A percentile compares a stretch with the other conserved stretches of the same genome.
Conservation (phyloP, 805 yeast species). For the Candida fluviatilis region DNA sequence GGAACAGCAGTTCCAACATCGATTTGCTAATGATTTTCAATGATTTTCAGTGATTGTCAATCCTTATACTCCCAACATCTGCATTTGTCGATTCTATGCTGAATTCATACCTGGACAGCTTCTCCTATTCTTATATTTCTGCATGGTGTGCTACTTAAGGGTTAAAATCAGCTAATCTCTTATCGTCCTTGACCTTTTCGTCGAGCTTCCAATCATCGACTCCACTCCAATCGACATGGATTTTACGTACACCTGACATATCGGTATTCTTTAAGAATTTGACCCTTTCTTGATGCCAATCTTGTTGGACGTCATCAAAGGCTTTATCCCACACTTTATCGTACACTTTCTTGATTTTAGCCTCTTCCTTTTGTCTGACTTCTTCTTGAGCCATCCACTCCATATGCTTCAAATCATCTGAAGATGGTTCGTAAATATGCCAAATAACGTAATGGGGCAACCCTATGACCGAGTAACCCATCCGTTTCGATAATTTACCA, state of each 20-base stretch:
- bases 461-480: slow-evolving; percentile 86
- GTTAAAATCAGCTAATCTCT: slow-evolving; percentile 38
- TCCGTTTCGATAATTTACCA: slow-evolving; percentile 80
- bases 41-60: no score
- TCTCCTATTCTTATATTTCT: no score
- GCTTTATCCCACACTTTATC: slow-evolving; percentile 73
- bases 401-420: slow-evolving; percentile 80
- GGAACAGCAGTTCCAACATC: no score
- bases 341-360: slow-evolving; percentile 59
- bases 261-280: slow-evolving; percentile 77
- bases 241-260: slow-evolving; percentile 42
- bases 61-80: no score
- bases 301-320: slow-evolving; percentile 67
- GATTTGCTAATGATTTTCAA: no score
- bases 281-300: slow-evolving; percentile 70
- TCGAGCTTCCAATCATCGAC: slow-evolving; percentile 43
- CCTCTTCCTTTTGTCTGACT: slow-evolving; percentile 57
- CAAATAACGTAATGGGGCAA: slow-evolving; percentile 93
- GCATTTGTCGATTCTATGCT: no score
- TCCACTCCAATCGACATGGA: slow-evolving; percentile 68
- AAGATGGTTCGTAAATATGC: slow-evolving; percentile 95
- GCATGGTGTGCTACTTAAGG: no score
- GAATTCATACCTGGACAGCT: no score
- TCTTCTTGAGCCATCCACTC: slow-evolving; percentile 88
- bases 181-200: slow-evolving; percentile 21